Base-by-base conservation (phyloP, 1,284 basidiomycete species). In the Chondrostereum purpureum region DNA sequence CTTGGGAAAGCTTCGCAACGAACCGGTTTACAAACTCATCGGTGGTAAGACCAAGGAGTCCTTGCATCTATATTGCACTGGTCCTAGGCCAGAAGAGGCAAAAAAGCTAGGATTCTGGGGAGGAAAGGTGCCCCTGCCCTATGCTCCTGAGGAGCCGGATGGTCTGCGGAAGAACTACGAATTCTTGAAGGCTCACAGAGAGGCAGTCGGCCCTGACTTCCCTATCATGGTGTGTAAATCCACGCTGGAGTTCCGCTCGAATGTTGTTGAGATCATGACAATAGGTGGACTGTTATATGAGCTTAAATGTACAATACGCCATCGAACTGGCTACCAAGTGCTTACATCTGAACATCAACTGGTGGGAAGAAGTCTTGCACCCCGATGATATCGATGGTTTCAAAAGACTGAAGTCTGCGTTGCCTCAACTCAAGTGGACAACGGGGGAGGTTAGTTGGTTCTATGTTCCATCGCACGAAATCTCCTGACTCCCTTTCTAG, bases 21-120 rank as follows among this genome's bases (percentile, higher is more conserved):
- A 77, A 58, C 74, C 74, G 2, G 67, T 77, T 46, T 75, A 75
- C 65, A 73, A 74, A 61, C 68, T 75, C 66, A 77, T 75, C 50
- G 74, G 73, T 24, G 72, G 73, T 5, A 57, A 61, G 23, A 72
- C 68, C 42, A 72, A 71, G 61, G 68, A 70, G 43, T 64, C 69
- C 48, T 68, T 75, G 39, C 68, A 66, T 0, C 65, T 75, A 31
- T 75, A 77, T 58, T 67, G 72, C 49, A 77, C 74, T 0, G 73
- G 74, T 0, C 73, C 70, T 4, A 54, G 62, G 23, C 70, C 73
- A 3, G 60, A 56, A 0, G 67, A 66, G 17, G 70, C 72, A 13
- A 69, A 73, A 55, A 56, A 62, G 44, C 62, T 72, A 50, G 73
- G 73, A 4, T 77, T 75, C 64, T 75, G 68, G 67, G 74, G 74